These are phyloP conservation scores for Sanghuangporus sanghuang DNA, from an alignment of 1,284 basidiomycete species.

Conservation along the genomic window DNA sequence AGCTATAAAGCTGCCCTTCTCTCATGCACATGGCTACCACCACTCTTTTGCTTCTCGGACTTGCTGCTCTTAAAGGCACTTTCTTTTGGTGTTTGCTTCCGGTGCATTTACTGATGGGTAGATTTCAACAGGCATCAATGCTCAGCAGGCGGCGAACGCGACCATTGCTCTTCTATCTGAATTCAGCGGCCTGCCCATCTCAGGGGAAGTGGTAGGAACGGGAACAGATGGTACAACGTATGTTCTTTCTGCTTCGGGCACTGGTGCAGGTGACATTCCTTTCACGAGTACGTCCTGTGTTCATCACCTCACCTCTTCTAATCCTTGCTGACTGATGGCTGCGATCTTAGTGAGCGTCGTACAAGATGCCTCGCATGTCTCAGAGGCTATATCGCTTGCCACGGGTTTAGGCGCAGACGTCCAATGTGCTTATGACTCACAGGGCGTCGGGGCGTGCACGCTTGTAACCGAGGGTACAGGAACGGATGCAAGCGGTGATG, in stretches of 20 bases:
- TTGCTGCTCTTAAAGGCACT: neutral
- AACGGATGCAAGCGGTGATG: neutral
- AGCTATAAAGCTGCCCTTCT: neutral
- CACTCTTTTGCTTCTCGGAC: neutral
- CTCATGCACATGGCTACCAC: neutral
- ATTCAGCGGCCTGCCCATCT: neutral
- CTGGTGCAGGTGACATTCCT: constrained; percentile 1
- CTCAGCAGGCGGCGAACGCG: neutral
- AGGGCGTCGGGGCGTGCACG: constrained; percentile 3
- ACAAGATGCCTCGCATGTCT: constrained; percentile 13
- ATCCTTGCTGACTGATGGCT: neutral
- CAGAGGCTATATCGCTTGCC: neutral
- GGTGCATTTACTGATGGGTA: neutral
- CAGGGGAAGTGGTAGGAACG: constrained; percentile 2
- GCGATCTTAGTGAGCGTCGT: constrained; percentile 9
- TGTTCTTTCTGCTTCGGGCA: constrained; percentile 5
- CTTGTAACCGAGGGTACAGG: neutral
- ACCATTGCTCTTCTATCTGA: constrained; percentile 2
- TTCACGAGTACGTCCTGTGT: constrained; percentile 4
- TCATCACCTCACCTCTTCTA: neutral
- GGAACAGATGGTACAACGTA: constrained; percentile 16
- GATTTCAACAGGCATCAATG: neutral
- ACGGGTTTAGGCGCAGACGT: neutral
- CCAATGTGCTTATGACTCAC: neutral
- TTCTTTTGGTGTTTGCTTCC: neutral